Evolutionary conservation across 768 basidiomycete species (phyloP), one percentile per base, ranked within the genome.

Genomic region (Podaxis sp.): DNA sequence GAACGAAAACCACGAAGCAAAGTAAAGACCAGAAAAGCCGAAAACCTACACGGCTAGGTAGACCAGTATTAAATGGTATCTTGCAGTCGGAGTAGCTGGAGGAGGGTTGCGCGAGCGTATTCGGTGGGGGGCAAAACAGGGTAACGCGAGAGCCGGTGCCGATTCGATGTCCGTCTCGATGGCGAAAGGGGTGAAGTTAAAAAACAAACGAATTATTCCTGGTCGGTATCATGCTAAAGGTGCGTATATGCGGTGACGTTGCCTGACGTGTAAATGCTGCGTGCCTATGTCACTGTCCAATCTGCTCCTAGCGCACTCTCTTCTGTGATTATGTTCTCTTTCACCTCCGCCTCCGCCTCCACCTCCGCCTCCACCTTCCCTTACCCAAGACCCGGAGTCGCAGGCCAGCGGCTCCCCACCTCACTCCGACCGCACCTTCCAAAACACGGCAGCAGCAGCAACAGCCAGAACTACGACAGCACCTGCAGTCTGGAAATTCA

Each of bases 361-460:
- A 4, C 22, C 28, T 39, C 15, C 51, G 4, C 13, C 59, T 26
- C 19, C 24, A 28, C 22, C 11, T 38, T 26, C 52, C 51, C 19
- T 11, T 22, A 11, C 52, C 24, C 52, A 33, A 9, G 33, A 8
- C 33, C 9, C 33, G 33, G 8, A 33, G 33, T 22, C 48, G 15
- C 38, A 38, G 17, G n/a, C 26, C 59, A 12, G 22, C 57, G n/a
- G 33, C 56, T 61, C 19, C 40, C 36, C 9, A 33, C 22, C n/a
- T 26, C 13, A 69, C 71, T 79, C 76, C 3, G 76, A 74, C 61
- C 84, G 86, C 30, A 89, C 86, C 65, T 87, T 81, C 87, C 88
- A 90, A 68, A 89, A 74, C 55, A 92, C 89, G 6, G 88, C 89
- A 12, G 84, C 87, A 2, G 90, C 87, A 3, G 87, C 88, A 7